Evolutionary conservation across 768 basidiomycete species (phyloP).

Genomic region (Udeniomyces megalosporus): DNA sequence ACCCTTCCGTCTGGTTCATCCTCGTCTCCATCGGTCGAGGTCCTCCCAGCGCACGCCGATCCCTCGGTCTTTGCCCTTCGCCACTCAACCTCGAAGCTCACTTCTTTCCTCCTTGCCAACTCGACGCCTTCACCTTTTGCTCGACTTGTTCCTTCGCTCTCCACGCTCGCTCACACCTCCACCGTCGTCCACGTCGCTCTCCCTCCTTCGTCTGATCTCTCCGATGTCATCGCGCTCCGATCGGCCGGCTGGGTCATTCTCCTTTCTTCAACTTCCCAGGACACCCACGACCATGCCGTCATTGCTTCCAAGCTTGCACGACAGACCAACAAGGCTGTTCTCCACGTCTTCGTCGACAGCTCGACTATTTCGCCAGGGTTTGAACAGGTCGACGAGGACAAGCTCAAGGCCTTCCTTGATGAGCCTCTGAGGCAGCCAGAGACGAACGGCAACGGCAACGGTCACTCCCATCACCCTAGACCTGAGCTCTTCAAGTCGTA

Average conservation of each 20-base stretch:
- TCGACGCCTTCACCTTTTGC: constrained; percentile 2
- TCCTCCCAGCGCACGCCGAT: constrained; percentile 12
- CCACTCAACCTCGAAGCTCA: constrained; percentile 11
- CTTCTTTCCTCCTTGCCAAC: constrained; percentile 13
- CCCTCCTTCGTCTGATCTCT: constrained; percentile 14
- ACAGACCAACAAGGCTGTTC: constrained; percentile 52
- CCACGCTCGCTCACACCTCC: constrained; percentile 7
- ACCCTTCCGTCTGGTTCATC: background rate
- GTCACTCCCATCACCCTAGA: constrained; percentile 11
- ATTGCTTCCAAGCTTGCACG: constrained; percentile 67
- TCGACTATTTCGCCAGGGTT: constrained; percentile 29
- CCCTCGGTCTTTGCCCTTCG: constrained; percentile 4
- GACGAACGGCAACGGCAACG: constrained; percentile 10
- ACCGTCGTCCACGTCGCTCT: constrained; percentile 18
- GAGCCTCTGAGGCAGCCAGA: constrained; percentile 3
- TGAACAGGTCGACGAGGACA: constrained; percentile 42
- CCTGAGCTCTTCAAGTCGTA: constrained; percentile 37
- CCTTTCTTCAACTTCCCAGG: constrained; percentile 55
- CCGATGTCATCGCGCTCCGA: constrained; percentile 48
- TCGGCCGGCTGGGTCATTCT: constrained; percentile 68
- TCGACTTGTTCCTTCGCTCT: constrained; percentile 18
- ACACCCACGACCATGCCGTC: constrained; percentile 79
- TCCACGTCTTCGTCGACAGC: constrained; percentile 52
- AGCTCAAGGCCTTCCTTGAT: constrained; percentile 18
- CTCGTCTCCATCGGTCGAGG: background rate